Evolutionary conservation across 2,329 filamentous ascomycete species (phyloP), one percentile per base, ranked within the genome.

Genomic region (Alternaria sp.): DNA sequence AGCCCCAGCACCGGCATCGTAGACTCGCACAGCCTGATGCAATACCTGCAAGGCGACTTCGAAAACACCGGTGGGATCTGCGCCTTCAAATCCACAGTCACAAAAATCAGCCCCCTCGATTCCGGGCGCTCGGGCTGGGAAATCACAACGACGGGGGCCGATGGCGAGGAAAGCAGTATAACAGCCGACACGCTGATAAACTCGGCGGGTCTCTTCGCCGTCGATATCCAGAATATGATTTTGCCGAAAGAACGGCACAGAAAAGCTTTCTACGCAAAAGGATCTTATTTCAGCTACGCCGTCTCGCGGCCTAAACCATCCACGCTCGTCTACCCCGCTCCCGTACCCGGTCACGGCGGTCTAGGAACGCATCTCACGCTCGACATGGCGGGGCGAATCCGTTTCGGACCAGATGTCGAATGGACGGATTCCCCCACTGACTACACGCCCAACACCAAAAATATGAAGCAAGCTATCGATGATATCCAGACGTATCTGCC

Each of bases 321-420:
- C 2, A 92, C 91, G 0, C 87, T 99, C 21, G 85, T 99, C 54
- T 99, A 98, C 76, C 96, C 96, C 0, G 93, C 91, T 0, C 93
- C 95, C 0, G 85, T 91, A 9, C 91, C 93, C 0, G 94, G 94
- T 2, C 87, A 90, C 21, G 94, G 89, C 55, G 95, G 96, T 0
- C 83, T 99, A 0, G 96, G 96, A 51, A 98, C 96, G 0, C 96
- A 99, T 80, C 84, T 99, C 17, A 99, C 96, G 1, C 86, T 98
- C 61, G 96, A 99, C 78, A 86, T 98, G 81, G 87, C 84, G 0
- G 94, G 95, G 0, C 88, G 92, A 1, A 86, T 98, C 46, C 90
- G 93, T 40, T 99, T 99, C 79, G 96, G 96, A 0, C 96, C 96
- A 0, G 96, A 99, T 76, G 91, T 97, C 13, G 93, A 98, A 79